These are phyloP conservation scores for Aureobasidium sp. DNA, from an alignment of 2,329 filamentous ascomycete genomes.

Conservation along the genomic window DNA sequence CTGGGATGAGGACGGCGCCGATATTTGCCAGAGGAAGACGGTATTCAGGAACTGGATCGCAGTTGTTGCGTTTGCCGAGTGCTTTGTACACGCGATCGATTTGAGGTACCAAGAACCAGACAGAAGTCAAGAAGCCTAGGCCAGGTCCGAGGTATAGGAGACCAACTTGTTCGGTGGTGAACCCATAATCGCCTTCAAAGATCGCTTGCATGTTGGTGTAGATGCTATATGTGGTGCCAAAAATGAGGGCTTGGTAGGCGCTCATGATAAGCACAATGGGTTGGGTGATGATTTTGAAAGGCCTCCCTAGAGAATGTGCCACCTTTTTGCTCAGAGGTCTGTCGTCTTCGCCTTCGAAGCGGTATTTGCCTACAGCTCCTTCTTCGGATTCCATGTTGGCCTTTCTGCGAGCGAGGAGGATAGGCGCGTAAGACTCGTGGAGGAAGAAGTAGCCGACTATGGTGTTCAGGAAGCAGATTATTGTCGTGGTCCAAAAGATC, in stretches of 20 bases:
- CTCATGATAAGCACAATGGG: constrained; percentile 40
- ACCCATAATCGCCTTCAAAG: constrained; percentile 35
- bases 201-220: constrained; percentile 43
- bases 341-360: constrained; percentile 35
- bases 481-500: constrained; percentile 41
- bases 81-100: constrained; percentile 42
- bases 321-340: constrained; percentile 31
- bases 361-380: constrained; percentile 26
- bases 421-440: constrained; percentile 36
- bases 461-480: constrained; percentile 35
- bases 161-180: constrained; percentile 38
- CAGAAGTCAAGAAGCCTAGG: constrained; percentile 34
- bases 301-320: constrained; percentile 29
- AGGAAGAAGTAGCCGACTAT: constrained; percentile 35
- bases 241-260: constrained; percentile 38
- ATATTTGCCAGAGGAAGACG: constrained; percentile 39
- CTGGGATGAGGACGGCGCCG: constrained; percentile 34
- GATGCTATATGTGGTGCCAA: constrained; percentile 39
- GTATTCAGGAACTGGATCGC: constrained; percentile 35
- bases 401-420: constrained; percentile 31
- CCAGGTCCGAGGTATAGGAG: constrained; percentile 38
- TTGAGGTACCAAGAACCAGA: constrained; percentile 38
- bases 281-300: constrained; percentile 35
- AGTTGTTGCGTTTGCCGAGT: constrained; percentile 32
- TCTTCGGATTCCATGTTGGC: constrained; percentile 25